phyloP scores from a whole-genome alignment of 139 green algal species.

The Mesostigma viride region DNA sequence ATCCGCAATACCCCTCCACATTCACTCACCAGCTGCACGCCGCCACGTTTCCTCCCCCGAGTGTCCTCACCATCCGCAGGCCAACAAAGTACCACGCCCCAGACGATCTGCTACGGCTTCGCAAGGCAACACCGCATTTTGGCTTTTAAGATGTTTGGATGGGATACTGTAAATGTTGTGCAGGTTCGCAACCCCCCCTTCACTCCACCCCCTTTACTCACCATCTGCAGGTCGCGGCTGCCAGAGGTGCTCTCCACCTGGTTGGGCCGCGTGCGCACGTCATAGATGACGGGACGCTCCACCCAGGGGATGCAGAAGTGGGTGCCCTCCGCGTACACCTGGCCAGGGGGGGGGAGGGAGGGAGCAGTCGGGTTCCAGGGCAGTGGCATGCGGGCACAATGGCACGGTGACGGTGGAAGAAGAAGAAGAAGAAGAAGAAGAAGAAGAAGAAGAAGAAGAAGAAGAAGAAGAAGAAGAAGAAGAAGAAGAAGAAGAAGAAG shows the following conservation, averaged over 20 bases:
- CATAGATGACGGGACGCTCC: constrained; percentile 91
- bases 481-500: too few species aligned
- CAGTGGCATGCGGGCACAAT: neutral
- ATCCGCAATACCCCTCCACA: too few species aligned
- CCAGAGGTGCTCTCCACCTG: constrained; percentile 82
- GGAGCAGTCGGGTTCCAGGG: neutral
- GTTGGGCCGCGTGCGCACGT: constrained; percentile 86
- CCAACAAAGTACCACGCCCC: too few species aligned
- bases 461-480: too few species aligned
- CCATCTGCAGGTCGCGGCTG: constrained; percentile 94
- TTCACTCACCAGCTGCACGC: too few species aligned
- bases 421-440: too few species aligned
- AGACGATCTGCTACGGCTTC: too few species aligned
- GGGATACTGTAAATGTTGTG: neutral
- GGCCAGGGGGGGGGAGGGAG: constrained; percentile 3
- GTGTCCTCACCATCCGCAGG: too few species aligned
- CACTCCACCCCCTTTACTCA: constrained; percentile 29
- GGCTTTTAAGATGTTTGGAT: too few species aligned
- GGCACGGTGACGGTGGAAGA: neutral
- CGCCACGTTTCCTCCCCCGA: too few species aligned
- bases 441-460: too few species aligned
- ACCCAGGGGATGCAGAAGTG: constrained; percentile 98
- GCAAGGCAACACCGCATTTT: too few species aligned
- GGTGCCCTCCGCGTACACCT: constrained; percentile 92
- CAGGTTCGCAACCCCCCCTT: neutral